phyloP scores from a whole-genome alignment of 2,329 filamentous ascomycete genomes.

The Coniochaeta pulveracea region DNA sequence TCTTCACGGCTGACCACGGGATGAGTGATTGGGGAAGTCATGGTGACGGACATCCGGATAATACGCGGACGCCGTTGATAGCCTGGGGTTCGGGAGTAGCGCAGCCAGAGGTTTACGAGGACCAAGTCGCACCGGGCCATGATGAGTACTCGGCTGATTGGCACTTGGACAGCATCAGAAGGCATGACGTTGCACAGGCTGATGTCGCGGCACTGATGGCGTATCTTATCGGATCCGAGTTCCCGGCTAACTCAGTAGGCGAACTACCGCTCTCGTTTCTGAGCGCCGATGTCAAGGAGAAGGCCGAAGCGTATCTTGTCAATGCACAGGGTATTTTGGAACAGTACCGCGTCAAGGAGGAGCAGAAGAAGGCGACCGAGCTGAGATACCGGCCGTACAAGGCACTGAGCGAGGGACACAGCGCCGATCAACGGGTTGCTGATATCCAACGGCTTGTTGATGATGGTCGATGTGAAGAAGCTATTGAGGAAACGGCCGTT shows the following conservation, averaged over 20 bases:
- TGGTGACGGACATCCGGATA: conserved; percentile 93
- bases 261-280: conserved; percentile 80
- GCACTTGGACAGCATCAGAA: conserved; percentile 66
- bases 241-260: conserved; percentile 92
- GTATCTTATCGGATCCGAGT: conserved; percentile 77
- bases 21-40: conserved; percentile 99
- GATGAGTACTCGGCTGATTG: conserved; percentile 88
- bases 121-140: conserved; percentile 61
- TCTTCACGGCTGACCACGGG: conserved; percentile 96
- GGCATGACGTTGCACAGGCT: conserved; percentile 88
- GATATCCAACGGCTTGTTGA: conserved; percentile 60
- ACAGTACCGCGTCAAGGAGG: conserved; percentile 93
- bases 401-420: conserved; percentile 53
- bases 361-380: conserved; percentile 64
- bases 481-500: conserved; percentile 66
- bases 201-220: conserved; percentile 95
- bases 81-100: conserved; percentile 90
- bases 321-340: conserved; percentile 85
- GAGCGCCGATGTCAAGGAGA: conserved; percentile 58
- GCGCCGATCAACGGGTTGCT: conserved; percentile 54
- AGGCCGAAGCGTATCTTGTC: conserved; percentile 72
- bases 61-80: conserved; percentile 87
- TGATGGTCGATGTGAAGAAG: conserved; percentile 55
- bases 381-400: conserved; percentile 69
- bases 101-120: conserved; percentile 48